Evolutionary conservation across 495 filamentous ascomycete genomes (phyloP).

Genomic region (Astrothelium macrocarpum): DNA sequence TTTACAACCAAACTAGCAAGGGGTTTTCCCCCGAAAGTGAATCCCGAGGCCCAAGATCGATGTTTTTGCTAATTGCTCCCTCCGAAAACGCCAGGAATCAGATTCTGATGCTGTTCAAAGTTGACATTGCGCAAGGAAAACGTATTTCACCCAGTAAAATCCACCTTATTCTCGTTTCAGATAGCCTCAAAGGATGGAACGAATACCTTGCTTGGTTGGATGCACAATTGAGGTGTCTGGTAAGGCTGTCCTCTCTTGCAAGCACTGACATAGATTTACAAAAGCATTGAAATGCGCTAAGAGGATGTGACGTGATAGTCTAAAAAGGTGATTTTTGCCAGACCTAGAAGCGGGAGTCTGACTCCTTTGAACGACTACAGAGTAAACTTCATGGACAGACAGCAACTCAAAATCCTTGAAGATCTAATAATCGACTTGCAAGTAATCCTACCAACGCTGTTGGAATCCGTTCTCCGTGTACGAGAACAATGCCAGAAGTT

Average conservation of each 20-base stretch:
- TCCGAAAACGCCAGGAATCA: constrained; percentile 22
- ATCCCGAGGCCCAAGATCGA: constrained; percentile 12
- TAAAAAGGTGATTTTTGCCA: constrained; percentile 12
- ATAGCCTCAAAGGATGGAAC: constrained; percentile 12
- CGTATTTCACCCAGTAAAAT: constrained; percentile 8
- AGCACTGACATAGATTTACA: too few species aligned
- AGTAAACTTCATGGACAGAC: constrained; percentile 14
- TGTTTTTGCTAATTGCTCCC: constrained; percentile 25
- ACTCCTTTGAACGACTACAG: constrained; percentile 9
- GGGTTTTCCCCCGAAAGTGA: not conserved
- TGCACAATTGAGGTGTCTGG: constrained; percentile 10
- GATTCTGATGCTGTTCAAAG: not conserved
- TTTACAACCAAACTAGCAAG: constrained; percentile 21
- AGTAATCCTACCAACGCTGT: constrained; percentile 12
- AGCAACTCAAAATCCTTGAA: constrained; percentile 14
- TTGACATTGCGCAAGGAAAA: not conserved
- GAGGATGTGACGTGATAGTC: constrained; percentile 9
- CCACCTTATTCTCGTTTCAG: constrained; percentile 10
- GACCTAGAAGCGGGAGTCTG: constrained; percentile 5
- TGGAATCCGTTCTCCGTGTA: constrained; percentile 6
- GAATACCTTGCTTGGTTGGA: constrained; percentile 17
- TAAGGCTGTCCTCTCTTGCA: constrained; percentile 6
- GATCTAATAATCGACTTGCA: constrained; percentile 12
- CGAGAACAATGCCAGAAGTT: not conserved
- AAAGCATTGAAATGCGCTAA: too few species aligned